Conservation (phyloP, 2,329 filamentous ascomycete genomes). For the Onygenales sp. region DNA sequence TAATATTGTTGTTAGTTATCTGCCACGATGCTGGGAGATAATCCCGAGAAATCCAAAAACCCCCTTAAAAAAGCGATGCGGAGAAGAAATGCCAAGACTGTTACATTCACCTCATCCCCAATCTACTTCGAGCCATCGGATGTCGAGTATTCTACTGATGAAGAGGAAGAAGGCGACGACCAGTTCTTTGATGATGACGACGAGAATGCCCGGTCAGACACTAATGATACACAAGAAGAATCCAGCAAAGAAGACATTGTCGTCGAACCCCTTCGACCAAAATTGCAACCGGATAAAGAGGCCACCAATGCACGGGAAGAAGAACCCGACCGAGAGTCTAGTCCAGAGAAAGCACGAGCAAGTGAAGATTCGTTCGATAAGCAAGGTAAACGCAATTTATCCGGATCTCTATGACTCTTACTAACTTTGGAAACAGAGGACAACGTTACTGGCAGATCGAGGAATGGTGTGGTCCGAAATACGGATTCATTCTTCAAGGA, state of each 20-base stretch:
- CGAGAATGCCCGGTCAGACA: conserved; percentile 21
- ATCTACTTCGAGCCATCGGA: conserved; percentile 76
- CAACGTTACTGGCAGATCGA: conserved; percentile 45
- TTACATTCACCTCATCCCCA: conserved; percentile 74
- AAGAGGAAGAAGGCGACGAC: conserved; percentile 44
- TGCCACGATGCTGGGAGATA: conserved; percentile 62
- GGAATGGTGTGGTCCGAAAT: conserved; percentile 79
- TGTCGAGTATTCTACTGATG: conserved; percentile 72
- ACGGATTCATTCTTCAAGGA: conserved; percentile 98
- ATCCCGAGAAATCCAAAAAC: conserved; percentile 70
- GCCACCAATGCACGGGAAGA: conserved; percentile 16
- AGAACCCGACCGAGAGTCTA: conserved; percentile 20
- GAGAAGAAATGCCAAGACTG: conserved; percentile 71
- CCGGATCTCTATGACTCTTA: not conserved
- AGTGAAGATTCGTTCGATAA: conserved; percentile 59
- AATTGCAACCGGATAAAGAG: conserved; percentile 29
- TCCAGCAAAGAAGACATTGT: conserved; percentile 27
- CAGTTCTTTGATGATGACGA: conserved; percentile 40
- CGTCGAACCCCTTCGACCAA: conserved; percentile 36
- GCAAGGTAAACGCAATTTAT: conserved; percentile 23
- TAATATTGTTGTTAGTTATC: conserved; percentile 45
- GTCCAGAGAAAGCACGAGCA: conserved; percentile 35
- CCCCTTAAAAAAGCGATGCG: conserved; percentile 76
- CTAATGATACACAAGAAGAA: conserved; percentile 27
- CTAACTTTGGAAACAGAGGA: conserved; percentile 15